Base-by-base conservation (phyloP, 108 stramenopile species). In the Fragilariopsis cylindrus region DNA sequence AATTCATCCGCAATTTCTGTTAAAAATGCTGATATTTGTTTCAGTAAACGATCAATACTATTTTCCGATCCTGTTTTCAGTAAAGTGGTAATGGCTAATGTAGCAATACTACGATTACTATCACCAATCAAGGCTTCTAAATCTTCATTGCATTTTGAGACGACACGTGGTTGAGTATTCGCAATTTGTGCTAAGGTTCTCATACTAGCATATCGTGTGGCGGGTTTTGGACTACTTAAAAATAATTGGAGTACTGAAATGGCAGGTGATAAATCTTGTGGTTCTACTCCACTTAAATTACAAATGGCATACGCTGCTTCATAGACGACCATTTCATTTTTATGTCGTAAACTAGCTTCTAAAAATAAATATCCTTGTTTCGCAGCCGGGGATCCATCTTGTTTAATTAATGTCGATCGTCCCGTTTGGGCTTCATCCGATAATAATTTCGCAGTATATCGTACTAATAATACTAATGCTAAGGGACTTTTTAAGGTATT, bases 281-380 rank as follows among this genome's bases (percentile, higher is more conserved):
- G 92, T 78, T 98, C 97, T 9, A 94, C 88, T 6, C 85, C 86
- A 16, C 96, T 96, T 1, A 99, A 89, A 72, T 88, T 76, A 82
- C 98, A 99, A 49, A 99, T 97, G n/a, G 98, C 96, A 52, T 94
- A 86, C 54, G 98, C 98, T 6, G 99, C 99, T 84, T 99, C 99
- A 81, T 97, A 98, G 12, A 98, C 96, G 2, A 99, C 98, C 85
- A 98, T 95, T 84, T 99, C 99, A 41, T 82, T 85, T 77, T 93
- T 92, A 95, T 98, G 97, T 65, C 94, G 79, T 1, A 97, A 82
- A 74, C 92, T 96, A 12, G 87, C 79, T 74, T 99, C 98, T 47
- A 99, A 78, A 72, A 99, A 98, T 40, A 84, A 88, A 77, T 97
- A 99, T 49, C 98, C 98, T 4, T 91, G 82, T 13, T 90, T 83